Percentiles rank a stretch among this genome's conserved stretches.
Evolutionary conservation across 1,284 basidiomycete genomes (phyloP).

Genomic region (Earliella scabrosa): DNA sequence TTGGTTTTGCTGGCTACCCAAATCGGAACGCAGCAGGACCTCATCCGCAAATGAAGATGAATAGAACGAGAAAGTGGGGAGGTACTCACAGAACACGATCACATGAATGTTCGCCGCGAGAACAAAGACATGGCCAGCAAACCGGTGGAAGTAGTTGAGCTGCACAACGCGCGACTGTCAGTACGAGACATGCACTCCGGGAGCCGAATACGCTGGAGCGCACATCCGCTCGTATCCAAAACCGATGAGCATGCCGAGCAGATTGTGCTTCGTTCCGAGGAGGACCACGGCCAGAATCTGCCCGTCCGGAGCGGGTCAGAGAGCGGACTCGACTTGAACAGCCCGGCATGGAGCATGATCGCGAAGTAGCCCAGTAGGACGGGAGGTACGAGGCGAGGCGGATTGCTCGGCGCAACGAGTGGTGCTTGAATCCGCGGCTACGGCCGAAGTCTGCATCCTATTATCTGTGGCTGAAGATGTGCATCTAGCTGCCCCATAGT

Average conservation of each 20-base stretch:
- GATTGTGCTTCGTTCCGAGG: slow-evolving; percentile 76
- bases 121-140: slow-evolving; percentile 67
- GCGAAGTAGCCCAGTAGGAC: slow-evolving; percentile 54
- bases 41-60: not conserved
- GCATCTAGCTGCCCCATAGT: no score
- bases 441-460: no score
- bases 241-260: slow-evolving; percentile 65
- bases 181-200: not conserved
- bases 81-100: slow-evolving; percentile 57
- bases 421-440: no score
- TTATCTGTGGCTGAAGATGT: no score
- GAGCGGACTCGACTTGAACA: slow-evolving; percentile 60
- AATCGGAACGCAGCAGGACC: no score
- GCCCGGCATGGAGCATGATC: slow-evolving; percentile 51
- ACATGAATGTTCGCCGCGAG: slow-evolving; percentile 70
- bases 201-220: no score
- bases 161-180: slow-evolving; percentile 30
- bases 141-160: slow-evolving; percentile 83
- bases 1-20: no score
- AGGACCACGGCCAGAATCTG: slow-evolving; percentile 75
- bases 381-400: slow-evolving; percentile 29
- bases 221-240: slow-evolving; percentile 76
- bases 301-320: slow-evolving; percentile 55
- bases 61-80: not conserved
- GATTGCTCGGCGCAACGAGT: no score